Evolutionary conservation across 768 basidiomycete species (phyloP), one percentile per base, ranked within the genome.

Genomic region (Pleurotus ostreatus): DNA sequence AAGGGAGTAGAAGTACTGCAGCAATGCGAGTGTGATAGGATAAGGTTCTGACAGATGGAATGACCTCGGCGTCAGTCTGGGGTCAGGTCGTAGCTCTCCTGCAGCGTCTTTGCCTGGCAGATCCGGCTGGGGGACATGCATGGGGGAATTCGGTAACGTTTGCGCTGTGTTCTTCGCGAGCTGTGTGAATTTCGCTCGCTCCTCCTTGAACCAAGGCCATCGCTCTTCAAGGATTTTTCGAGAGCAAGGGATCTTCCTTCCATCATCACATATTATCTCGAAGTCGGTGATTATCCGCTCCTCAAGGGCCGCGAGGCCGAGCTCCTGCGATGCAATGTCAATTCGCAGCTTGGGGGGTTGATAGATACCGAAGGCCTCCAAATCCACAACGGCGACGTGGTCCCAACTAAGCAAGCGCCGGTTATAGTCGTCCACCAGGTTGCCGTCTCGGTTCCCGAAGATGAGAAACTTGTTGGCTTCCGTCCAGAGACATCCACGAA

Each of bases 301-400:
- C 65, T 94, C 92, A 15, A 98, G 76, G 47, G 88, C 86, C 12
- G 85, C 81, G 22, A 98, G 78, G 12, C 93, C 94, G 53, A 95
- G 77, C 66, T 91, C 85, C 67, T 95, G 92, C 78, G 91, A 86
- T 1, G 80, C 78, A 25, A 87, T 72, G 58, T 86, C 84, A 44
- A 86, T 76, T 59, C 75, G 83, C 41, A 81, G 77, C 2, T 78
- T 68, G 0, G 94, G 94, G 0, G 94, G 89, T 61, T 92, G 89
- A 66, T 98, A 98, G 60, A 99, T 94, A 1, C 96, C 96, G 64
- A 94, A 96, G 0, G 95, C 89, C 70, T 98, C 95, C 22, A 97
- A 76, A 65, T 95, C 92, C 56, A 96, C 85, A 55, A 90, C 85
- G 4, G 91, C 91, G 53, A 95, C 85, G 65, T 98, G 90, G 63